Base-by-base conservation (phyloP, 345 rosid species). In the Moricandia arvensis region DNA sequence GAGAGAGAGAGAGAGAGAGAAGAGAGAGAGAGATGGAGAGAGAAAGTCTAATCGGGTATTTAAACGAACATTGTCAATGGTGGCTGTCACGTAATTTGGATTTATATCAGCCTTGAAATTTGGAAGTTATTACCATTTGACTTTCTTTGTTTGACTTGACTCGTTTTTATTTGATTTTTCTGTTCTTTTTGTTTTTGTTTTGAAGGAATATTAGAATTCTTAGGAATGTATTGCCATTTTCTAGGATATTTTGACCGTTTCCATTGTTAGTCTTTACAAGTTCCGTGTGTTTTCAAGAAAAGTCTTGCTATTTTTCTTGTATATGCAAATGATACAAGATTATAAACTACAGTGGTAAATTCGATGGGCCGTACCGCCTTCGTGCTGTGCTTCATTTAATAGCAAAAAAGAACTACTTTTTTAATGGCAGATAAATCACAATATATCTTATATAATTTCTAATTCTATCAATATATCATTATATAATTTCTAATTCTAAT, bases 121-220 rank as follows among this genome's bases (percentile, higher is more conserved):
- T 66, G 59, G 66, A 72, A 35, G 41, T 59, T 59, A 72, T 51
- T 59, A 66, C 73, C 7, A 49, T 34, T 59, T 29, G 81, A 78
- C 69, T 54, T 41, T 65, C 13, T 51, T 58, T 26, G 68, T 65
- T 59, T 77, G 81, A 77, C 81, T 66, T 59, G 81, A 77, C 76
- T 66, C 72, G 81, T 66, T 59, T 72, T 43, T 59, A 66, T 72
- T 66, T 72, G 76, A 77, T 71, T 70, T 66, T 66, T 41, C 2
- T 29, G 11, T 21, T 35, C 5, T 17, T 16, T 12, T 4, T 53
- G 18, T 61, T 18, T 31, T 9, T 3, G 18, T 61, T 18, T 31
- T 9, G 2, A 77, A 54, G 55, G 67, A 65, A 71, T 57, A 70
- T 55, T 63, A 12, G 4, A 63, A 57, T 70, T 71, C 31, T 75